phyloP scores from a whole-genome alignment of 768 basidiomycete species.

The Mycena pura region DNA sequence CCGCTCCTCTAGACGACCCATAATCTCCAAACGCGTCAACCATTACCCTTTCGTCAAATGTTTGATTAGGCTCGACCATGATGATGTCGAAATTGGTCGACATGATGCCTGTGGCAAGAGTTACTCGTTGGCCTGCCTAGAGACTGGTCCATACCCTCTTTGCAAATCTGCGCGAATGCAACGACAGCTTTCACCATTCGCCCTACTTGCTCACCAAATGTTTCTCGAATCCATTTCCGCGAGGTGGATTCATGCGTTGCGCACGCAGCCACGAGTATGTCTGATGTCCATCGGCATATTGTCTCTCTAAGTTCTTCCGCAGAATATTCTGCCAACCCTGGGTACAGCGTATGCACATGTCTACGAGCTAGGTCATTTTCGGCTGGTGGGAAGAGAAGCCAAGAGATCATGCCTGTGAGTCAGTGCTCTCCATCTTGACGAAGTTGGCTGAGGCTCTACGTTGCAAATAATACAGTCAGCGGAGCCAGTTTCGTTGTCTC shows the following conservation, averaged over 20 bases:
- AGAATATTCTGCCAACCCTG: constrained; percentile 68
- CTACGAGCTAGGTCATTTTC: no score
- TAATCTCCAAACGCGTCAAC: constrained; percentile 69
- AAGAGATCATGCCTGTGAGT: constrained; percentile 52
- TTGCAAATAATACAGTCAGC: constrained; percentile 14
- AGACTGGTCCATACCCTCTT: no score
- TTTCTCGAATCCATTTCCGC: constrained; percentile 48
- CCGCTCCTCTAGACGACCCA: constrained; percentile 53
- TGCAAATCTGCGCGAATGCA: constrained; percentile 65
- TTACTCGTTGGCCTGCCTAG: no score
- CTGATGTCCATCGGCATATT: constrained; percentile 73
- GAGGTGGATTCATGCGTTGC: constrained; percentile 45
- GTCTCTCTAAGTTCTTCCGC: constrained; percentile 77
- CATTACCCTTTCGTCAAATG: constrained; percentile 61
- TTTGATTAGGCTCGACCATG: constrained; percentile 59
- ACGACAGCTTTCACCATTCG: constrained; percentile 71
- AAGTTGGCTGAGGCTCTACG: constrained; percentile 77
- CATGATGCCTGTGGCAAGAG: constrained; percentile 81
- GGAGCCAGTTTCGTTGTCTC: neutral
- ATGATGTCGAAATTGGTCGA: constrained; percentile 78
- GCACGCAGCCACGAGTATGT: constrained; percentile 70
- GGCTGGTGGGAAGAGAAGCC: no score
- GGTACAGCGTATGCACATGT: constrained; percentile 71
- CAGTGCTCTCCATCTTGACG: constrained; percentile 78
- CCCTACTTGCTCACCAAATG: constrained; percentile 66